Conservation (phyloP, 768 basidiomycete species). For the Mycena vitilis region DNA sequence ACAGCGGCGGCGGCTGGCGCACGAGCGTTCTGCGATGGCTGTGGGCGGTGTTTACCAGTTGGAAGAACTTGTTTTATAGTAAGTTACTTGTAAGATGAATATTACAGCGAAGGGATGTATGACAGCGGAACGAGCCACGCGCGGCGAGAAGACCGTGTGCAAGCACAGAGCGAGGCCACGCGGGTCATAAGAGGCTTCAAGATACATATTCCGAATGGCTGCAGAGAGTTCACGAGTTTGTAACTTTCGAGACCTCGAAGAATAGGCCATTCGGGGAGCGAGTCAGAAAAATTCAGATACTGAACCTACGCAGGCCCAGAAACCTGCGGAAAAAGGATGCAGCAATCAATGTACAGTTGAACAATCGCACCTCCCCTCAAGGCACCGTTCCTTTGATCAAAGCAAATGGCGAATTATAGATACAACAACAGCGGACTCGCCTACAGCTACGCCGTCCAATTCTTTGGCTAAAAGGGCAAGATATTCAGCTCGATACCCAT, state of each 20-base stretch:
- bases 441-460: slow-evolving; percentile 41
- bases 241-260: slow-evolving; percentile 24
- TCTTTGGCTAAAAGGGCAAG: slow-evolving; percentile 39
- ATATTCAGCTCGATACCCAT: not conserved
- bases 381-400: slow-evolving; percentile 5
- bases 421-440: slow-evolving; percentile 32
- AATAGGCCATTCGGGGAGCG: slow-evolving; percentile 21
- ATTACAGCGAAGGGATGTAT: slow-evolving; percentile 24
- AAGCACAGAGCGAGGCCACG: slow-evolving; percentile 15
- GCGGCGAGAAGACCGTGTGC: slow-evolving; percentile 22
- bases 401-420: slow-evolving; percentile 23
- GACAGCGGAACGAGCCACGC: slow-evolving; percentile 39
- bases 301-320: too few relatives aligned
- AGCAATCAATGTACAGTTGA: not conserved
- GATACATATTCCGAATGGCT: slow-evolving; percentile 30
- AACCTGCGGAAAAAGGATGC: too few relatives aligned
- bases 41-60: slow-evolving; percentile 74
- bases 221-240: slow-evolving; percentile 26
- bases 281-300: too few relatives aligned
- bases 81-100: not conserved
- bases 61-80: slow-evolving; percentile 72
- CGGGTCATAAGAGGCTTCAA: slow-evolving; percentile 37
- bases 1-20: slow-evolving; percentile 63
- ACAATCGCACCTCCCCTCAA: not conserved
- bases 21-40: slow-evolving; percentile 62